Conservation (phyloP, 2,329 filamentous ascomycete species). For the Colletotrichum nymphaeae region DNA sequence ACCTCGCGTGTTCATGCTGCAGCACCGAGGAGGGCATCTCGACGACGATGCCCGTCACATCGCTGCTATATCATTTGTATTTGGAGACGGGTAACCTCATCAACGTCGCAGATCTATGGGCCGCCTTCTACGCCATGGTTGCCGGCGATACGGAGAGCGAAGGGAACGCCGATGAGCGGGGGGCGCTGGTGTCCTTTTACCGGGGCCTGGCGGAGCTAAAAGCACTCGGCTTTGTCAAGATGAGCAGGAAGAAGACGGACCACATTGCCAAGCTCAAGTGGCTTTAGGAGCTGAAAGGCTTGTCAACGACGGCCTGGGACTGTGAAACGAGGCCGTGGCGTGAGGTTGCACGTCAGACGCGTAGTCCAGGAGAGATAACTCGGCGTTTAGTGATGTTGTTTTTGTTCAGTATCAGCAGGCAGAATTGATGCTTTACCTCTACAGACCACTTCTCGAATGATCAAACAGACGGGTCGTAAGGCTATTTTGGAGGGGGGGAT, state of each 20-base stretch:
- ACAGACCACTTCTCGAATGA: neutral
- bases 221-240: conserved; percentile 87
- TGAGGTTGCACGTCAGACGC: conserved; percentile 5
- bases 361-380: no score
- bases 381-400: neutral
- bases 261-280: conserved; percentile 93
- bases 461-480: neutral
- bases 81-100: conserved; percentile 81
- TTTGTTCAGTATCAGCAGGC: neutral
- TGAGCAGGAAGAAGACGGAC: conserved; percentile 90
- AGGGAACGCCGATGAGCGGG: conserved; percentile 63
- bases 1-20: conserved; percentile 80
- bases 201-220: conserved; percentile 85
- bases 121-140: conserved; percentile 76
- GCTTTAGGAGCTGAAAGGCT: conserved; percentile 54
- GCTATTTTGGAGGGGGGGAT: neutral
- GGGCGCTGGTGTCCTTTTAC: conserved; percentile 83
- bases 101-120: conserved; percentile 84
- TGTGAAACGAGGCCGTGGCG: conserved; percentile 20
- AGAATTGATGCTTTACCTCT: neutral
- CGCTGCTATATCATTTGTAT: conserved; percentile 83
- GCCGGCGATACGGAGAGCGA: conserved; percentile 50
- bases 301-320: conserved; percentile 9
- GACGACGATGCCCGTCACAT: conserved; percentile 74
- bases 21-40: conserved; percentile 61